Evolutionary conservation across 805 yeast species (phyloP).

Genomic region (Ogataea salicorniae): DNA sequence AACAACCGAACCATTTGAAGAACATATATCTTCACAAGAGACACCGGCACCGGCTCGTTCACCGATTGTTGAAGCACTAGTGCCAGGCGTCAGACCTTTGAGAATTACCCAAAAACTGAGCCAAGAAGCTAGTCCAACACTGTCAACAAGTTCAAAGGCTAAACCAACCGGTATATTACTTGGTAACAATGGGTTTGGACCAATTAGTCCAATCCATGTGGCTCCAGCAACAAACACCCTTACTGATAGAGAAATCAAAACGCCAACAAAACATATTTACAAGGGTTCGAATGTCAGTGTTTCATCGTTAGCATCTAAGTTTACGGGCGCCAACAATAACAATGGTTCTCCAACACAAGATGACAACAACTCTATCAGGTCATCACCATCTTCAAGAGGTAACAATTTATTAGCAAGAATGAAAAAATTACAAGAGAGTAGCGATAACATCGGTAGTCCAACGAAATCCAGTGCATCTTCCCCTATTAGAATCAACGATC

Average conservation of each 20-base stretch:
- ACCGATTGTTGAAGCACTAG: slow-evolving; percentile 13
- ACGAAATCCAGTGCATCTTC: slow-evolving; percentile 15
- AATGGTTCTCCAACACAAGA: neutral
- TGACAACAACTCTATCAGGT: slow-evolving; percentile 12
- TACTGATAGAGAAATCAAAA: neutral
- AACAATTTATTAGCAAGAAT: slow-evolving; percentile 18
- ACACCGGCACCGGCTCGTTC: slow-evolving; percentile 2
- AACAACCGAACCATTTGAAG: neutral
- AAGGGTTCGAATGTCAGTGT: slow-evolving; percentile 18
- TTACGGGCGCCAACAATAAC: slow-evolving; percentile 7
- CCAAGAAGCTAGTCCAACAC: slow-evolving; percentile 6
- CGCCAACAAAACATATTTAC: slow-evolving; percentile 13
- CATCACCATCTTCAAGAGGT: slow-evolving; percentile 18
- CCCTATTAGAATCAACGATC: slow-evolving; percentile 12
- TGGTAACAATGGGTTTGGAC: neutral
- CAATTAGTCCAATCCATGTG: slow-evolving; percentile 13
- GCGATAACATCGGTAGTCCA: slow-evolving; percentile 6
- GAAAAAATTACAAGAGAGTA: slow-evolving; percentile 24
- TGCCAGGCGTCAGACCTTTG: slow-evolving; percentile 59
- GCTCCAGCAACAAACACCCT: slow-evolving; percentile 11
- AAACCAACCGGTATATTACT: neutral
- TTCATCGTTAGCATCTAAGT: slow-evolving; percentile 28
- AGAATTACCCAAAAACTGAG: slow-evolving; percentile 56
- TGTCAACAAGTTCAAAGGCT: neutral
- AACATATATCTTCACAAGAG: too few relatives aligned